Evolutionary conservation across 352 stramenopile genomes (phyloP).

Genomic region (Pythium chondricola): DNA sequence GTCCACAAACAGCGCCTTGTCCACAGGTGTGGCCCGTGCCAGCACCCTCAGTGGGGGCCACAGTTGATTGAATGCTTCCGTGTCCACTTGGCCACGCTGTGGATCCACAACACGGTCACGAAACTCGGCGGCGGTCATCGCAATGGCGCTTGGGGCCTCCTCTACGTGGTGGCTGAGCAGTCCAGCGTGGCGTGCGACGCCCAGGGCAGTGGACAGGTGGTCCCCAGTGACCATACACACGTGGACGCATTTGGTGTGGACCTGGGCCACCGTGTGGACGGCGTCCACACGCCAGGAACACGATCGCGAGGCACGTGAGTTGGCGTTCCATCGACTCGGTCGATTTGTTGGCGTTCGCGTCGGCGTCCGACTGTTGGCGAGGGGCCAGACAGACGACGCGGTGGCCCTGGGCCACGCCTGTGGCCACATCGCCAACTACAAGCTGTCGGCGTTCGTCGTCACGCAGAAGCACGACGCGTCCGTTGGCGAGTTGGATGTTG

Average conservation of each 20-base stretch:
- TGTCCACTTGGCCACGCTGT: constrained; percentile 46
- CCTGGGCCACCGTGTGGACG: constrained; percentile 77
- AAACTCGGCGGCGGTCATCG: constrained; percentile 49
- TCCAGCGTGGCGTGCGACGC: constrained; percentile 79
- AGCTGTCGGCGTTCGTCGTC: constrained; percentile 1
- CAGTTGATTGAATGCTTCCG: constrained; percentile 65
- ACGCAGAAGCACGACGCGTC: not conserved
- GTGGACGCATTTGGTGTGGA: constrained; percentile 86
- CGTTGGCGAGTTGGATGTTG: constrained; percentile 12
- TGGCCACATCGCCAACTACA: constrained; percentile 31
- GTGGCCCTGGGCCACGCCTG: constrained; percentile 49
- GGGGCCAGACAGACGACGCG: constrained; percentile 68
- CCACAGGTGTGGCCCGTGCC: constrained; percentile 78
- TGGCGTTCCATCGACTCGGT: constrained; percentile 25
- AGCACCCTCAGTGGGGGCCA: constrained; percentile 83
- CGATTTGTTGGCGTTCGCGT: constrained; percentile 13
- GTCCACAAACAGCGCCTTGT: constrained; percentile 88
- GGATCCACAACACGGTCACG: constrained; percentile 30
- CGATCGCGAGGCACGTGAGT: constrained; percentile 54
- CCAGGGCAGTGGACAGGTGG: constrained; percentile 79
- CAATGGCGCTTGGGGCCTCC: not conserved
- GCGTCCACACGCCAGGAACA: constrained; percentile 88
- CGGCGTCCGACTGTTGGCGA: constrained; percentile 16
- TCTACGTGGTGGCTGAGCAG: constrained; percentile 59
- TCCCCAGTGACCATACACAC: constrained; percentile 91